phyloP scores from a whole-genome alignment of 2,329 filamentous ascomycete genomes.

The Fusarium acutatum region DNA sequence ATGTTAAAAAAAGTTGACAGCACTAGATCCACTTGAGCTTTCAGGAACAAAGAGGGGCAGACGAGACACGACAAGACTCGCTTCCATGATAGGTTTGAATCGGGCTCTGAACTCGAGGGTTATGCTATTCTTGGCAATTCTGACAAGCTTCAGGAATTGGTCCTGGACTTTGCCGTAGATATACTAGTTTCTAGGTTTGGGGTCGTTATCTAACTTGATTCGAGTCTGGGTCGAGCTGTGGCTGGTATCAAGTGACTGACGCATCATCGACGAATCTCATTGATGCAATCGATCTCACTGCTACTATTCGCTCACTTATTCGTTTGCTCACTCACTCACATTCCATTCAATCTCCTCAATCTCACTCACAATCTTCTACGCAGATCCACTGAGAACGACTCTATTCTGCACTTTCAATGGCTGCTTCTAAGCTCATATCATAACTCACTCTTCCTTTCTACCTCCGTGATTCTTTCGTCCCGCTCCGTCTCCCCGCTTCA shows the following conservation, averaged over 20 bases:
- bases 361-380: neutral
- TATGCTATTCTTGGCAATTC: slow-evolving; percentile 6
- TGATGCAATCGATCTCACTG: slow-evolving; percentile 15
- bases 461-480: slow-evolving; percentile 4
- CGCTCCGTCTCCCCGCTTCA: slow-evolving; percentile 16
- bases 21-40: slow-evolving; percentile 2
- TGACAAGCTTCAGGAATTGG: slow-evolving; percentile 24
- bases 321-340: neutral
- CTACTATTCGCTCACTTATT: neutral
- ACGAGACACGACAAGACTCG: neutral
- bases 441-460: neutral
- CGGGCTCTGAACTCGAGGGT: neutral
- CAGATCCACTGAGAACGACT: neutral
- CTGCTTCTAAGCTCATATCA: slow-evolving; percentile 8
- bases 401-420: neutral
- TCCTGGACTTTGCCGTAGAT: slow-evolving; percentile 30
- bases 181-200: slow-evolving; percentile 15
- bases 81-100: slow-evolving; percentile 18
- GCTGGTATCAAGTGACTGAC: slow-evolving; percentile 41
- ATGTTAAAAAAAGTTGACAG: neutral
- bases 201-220: neutral
- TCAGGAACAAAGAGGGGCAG: neutral
- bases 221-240: slow-evolving; percentile 3
- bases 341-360: neutral
- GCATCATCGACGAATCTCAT: slow-evolving; percentile 32